These are phyloP conservation scores for Colletotrichum ledebouriae DNA, from an alignment of 2,329 filamentous ascomycete species.

Conservation along the genomic window DNA sequence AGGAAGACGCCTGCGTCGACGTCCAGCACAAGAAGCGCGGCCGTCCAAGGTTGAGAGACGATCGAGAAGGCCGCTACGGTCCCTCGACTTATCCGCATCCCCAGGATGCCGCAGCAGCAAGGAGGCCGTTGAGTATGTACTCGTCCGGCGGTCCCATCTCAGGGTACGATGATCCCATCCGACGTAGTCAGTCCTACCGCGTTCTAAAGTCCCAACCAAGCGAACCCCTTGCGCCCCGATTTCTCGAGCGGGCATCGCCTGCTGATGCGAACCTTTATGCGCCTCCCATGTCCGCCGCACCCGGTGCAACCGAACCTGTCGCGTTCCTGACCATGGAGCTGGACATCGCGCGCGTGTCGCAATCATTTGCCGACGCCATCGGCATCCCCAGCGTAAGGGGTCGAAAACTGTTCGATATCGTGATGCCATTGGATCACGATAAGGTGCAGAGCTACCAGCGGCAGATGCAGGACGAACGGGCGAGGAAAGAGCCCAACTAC, in stretches of 20 bases:
- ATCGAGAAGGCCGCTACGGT: conserved; percentile 72
- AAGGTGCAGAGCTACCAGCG: conserved; percentile 64
- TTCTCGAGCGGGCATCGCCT: conserved; percentile 63
- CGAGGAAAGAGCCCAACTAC: conserved; percentile 71
- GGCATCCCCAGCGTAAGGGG: conserved; percentile 63
- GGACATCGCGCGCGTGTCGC: conserved; percentile 69
- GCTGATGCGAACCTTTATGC: conserved; percentile 65
- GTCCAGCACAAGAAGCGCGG: conserved; percentile 90
- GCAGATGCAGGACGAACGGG: conserved; percentile 69
- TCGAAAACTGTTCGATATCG: conserved; percentile 67
- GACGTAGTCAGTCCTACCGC: conserved; percentile 63
- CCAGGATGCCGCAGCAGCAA: conserved; percentile 56
- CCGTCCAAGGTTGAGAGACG: conserved; percentile 81
- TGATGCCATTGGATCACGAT: conserved; percentile 65
- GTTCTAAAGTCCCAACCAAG: conserved; percentile 67
- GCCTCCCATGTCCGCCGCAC: conserved; percentile 57
- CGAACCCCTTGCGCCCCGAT: conserved; percentile 63
- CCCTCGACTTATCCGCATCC: conserved; percentile 60
- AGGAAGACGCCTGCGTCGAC: conserved; percentile 84
- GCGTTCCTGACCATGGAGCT: conserved; percentile 71
- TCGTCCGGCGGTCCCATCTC: conserved; percentile 59
- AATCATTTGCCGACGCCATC: conserved; percentile 67
- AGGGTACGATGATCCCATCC: conserved; percentile 62
- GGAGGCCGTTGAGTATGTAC: conserved; percentile 65
- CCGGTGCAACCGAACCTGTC: conserved; percentile 63